Conservation (phyloP, 1,284 basidiomycete species). For the Sporisorium graminicola region DNA sequence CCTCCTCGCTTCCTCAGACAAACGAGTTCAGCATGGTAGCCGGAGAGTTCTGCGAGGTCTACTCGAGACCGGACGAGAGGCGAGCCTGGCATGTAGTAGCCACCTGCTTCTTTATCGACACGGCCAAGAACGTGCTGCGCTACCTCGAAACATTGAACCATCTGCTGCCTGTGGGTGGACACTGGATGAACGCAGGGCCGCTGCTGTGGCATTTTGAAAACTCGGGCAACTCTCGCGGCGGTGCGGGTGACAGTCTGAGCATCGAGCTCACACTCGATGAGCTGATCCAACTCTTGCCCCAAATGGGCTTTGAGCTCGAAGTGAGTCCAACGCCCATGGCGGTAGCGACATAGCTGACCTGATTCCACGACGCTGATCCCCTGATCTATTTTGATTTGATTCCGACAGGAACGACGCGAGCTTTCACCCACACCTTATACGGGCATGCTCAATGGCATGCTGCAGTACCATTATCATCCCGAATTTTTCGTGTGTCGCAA, state of each 20-base stretch:
- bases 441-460: slow-evolving; percentile 83
- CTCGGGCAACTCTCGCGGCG: slow-evolving; percentile 71
- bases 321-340: slow-evolving; percentile 72
- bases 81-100: slow-evolving; percentile 88
- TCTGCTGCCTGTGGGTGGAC: slow-evolving; percentile 60
- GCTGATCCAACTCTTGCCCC: slow-evolving; percentile 80
- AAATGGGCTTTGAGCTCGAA: slow-evolving; percentile 85
- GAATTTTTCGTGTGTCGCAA: slow-evolving; percentile 69
- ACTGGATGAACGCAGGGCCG: slow-evolving; percentile 76
- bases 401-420: slow-evolving; percentile 79
- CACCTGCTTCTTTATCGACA: slow-evolving; percentile 98
- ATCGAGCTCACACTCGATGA: slow-evolving; percentile 91
- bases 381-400: neutral
- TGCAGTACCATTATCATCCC: slow-evolving; percentile 87
- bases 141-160: slow-evolving; percentile 68
- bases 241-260: slow-evolving; percentile 43
- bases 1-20: slow-evolving; percentile 50
- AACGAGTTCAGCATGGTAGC: slow-evolving; percentile 69
- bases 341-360: neutral
- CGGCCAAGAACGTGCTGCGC: slow-evolving; percentile 72
- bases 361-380: neutral
- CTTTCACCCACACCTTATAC: slow-evolving; percentile 86
- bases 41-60: slow-evolving; percentile 66
- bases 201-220: slow-evolving; percentile 97
- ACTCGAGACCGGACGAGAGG: slow-evolving; percentile 73